These are phyloP conservation scores for Kitagawia praeruptora DNA, from an alignment of 129 eudicot species.

Conservation along the genomic window DNA sequence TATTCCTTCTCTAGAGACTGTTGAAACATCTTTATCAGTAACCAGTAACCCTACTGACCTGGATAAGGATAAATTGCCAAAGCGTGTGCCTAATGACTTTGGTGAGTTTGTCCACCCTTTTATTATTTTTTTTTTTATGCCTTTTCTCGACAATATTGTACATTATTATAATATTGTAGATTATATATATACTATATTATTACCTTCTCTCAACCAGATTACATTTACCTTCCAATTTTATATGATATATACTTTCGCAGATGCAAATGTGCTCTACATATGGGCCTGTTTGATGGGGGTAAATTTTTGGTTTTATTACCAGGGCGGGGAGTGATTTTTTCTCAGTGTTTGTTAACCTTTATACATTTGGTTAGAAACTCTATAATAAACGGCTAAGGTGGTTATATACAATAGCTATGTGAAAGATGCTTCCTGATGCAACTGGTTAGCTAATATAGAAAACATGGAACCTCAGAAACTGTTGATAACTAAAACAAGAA, in stretches of 20 bases:
- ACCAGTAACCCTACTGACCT: constrained; percentile 13
- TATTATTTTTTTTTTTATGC: neutral
- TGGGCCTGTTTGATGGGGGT: neutral
- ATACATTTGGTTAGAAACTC: neutral
- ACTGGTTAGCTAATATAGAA: neutral
- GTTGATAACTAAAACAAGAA: too few relatives aligned
- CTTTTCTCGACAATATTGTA: neutral
- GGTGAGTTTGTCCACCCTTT: constrained; percentile 40
- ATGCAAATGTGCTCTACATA: neutral
- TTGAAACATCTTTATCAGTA: constrained; percentile 17
- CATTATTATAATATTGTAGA: too few relatives aligned
- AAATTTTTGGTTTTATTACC: neutral
- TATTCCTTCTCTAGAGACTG: constrained; percentile 34
- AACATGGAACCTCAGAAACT: neutral
- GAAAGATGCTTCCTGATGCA: neutral
- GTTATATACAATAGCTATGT: neutral
- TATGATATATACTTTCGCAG: neutral
- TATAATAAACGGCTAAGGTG: neutral
- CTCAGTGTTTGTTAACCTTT: neutral
- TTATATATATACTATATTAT: too few relatives aligned
- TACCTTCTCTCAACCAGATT: neutral
- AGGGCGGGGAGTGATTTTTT: neutral
- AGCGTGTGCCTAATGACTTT: constrained; percentile 35
- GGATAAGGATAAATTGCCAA: constrained; percentile 14
- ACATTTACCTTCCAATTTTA: neutral